Evolutionary conservation across 768 basidiomycete genomes (phyloP), one percentile per base, ranked within the genome.

Genomic region (Nidularia sp.): DNA sequence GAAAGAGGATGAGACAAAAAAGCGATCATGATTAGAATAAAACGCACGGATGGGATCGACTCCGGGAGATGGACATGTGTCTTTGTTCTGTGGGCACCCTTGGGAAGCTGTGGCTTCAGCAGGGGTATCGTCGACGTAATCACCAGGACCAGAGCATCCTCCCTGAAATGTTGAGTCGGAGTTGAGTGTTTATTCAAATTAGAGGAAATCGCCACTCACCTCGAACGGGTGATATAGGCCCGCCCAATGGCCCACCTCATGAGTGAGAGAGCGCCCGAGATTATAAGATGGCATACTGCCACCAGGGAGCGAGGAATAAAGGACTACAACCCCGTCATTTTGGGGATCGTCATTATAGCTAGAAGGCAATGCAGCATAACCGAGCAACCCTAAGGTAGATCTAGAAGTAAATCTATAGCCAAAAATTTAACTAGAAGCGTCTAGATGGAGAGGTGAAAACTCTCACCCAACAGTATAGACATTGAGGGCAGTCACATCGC

Each of bases 321-420:
- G 52, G 15, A 68, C 53, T 10, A 67, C 66, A 34, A 67, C 61
- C 18, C 68, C 69, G 47, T 70, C 68, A 41, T 66, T 60, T 5
- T 18, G 45, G 8, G 65, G 65, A 32, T 32, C 46, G n/a, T 18
- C 43, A 1, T 36, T 6, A 53, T 66, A 65, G 39, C 53, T 34
- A 15, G 36, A 55, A 7, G 63, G 68, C 55, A 66, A 68, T 6
- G 63, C 64, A 7, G 66, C 53, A 49, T 63, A 67, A 34, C 66
- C 66, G 18, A 66, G 55, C n/a, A 60, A 49, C 2, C 56, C 52
- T 13, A 7, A 10, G 60, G 25, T 46, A 66, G 71, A 46, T 63
- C 66, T 4, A 10, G 12, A 22, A 25, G 13, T 25, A 51, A 44
- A 31, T 10, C 18, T 45, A 33, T 22, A 15, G 25, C 8, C 13